A percentile compares a stretch with the other conserved stretches of the same genome.
Evolutionary conservation across 345 rosid species (phyloP).

Genomic region (Erucastrum elatum): DNA sequence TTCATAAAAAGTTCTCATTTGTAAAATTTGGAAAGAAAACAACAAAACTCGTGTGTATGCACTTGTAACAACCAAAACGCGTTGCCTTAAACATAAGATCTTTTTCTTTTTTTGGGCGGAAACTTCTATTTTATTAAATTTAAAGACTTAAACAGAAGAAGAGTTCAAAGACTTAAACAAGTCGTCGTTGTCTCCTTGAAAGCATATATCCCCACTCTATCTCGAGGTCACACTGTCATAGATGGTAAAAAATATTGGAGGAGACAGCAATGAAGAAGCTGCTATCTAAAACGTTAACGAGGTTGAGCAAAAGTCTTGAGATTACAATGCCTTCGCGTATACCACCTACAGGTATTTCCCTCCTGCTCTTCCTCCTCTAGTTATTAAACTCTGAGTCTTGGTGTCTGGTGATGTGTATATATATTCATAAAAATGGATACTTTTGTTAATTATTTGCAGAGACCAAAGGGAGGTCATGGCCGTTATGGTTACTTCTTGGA

Average conservation of each 20-base stretch:
- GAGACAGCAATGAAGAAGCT: conserved; percentile 28
- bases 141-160: not conserved
- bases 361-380: not conserved
- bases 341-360: conserved; percentile 41
- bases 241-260: not conserved
- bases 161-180: not conserved
- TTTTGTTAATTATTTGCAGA: not conserved
- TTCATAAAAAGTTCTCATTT: no score
- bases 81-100: not conserved
- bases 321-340: conserved; percentile 21
- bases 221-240: not conserved
- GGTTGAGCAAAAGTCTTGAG: conserved; percentile 30
- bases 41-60: no score
- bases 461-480: conserved; percentile 1
- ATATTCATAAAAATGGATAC: not conserved
- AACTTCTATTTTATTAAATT: not conserved
- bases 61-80: not conserved
- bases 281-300: conserved; percentile 46
- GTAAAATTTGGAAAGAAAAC: not conserved
- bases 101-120: not conserved
- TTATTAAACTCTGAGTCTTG: not conserved
- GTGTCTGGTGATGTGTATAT: not conserved
- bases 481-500: conserved; percentile 62
- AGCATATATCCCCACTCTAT: not conserved
- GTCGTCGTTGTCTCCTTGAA: not conserved